These are phyloP conservation scores for Corymbia maculata DNA, from an alignment of 345 rosid species.

Conservation along the genomic window DNA sequence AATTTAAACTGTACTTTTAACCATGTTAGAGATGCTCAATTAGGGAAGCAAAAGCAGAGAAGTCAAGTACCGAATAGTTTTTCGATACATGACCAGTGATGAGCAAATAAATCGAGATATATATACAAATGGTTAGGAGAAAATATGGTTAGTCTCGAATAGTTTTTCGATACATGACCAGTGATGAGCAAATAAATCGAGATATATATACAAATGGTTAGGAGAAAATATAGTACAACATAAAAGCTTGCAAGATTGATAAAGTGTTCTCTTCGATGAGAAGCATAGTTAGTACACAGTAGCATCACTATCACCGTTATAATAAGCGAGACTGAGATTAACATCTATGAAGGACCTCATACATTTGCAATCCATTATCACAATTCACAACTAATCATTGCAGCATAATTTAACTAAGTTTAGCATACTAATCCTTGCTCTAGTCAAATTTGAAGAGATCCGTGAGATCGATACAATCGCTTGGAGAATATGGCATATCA, in stretches of 20 bases:
- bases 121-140: too few species aligned
- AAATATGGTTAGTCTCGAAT: too few species aligned
- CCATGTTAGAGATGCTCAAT: too few species aligned
- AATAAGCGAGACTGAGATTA: neutral
- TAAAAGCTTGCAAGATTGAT: neutral
- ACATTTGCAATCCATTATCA: neutral
- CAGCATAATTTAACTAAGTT: neutral
- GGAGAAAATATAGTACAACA: neutral
- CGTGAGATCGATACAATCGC: fast-evolving
- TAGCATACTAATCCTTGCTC: neutral
- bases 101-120: too few species aligned
- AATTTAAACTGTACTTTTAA: too few species aligned
- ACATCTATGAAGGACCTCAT: neutral
- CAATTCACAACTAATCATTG: neutral
- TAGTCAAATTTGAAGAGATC: neutral
- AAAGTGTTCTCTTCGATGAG: neutral
- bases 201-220: neutral
- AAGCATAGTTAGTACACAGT: neutral
- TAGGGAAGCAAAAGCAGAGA: too few species aligned
- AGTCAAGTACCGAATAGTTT: too few species aligned
- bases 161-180: neutral
- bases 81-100: too few species aligned
- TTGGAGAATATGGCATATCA: neutral
- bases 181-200: neutral
- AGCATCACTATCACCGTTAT: neutral